Evolutionary conservation across 1,284 basidiomycete species (phyloP).

Genomic region (Irpex sp.): DNA sequence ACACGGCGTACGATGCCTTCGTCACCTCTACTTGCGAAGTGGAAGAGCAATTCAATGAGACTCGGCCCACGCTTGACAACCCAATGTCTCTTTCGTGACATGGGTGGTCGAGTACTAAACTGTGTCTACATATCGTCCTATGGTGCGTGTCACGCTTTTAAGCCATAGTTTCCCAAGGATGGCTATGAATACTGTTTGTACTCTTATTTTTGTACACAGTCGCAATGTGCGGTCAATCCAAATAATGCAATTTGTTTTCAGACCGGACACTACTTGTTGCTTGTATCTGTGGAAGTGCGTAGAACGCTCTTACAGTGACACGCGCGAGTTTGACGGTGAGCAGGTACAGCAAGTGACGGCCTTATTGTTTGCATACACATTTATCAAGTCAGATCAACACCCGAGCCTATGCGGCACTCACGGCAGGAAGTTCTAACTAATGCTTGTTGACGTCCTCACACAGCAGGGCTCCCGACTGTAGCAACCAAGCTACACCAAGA

Average conservation of each 20-base stretch:
- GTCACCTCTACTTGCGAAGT: constrained; percentile 13
- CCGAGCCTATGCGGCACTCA: too few relatives aligned
- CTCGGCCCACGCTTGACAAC: constrained; percentile 13
- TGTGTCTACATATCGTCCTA: constrained; percentile 4
- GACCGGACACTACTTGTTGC: too few relatives aligned
- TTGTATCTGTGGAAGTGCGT: too few relatives aligned
- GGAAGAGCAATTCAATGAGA: constrained; percentile 6
- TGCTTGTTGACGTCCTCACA: not conserved
- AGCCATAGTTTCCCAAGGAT: not conserved
- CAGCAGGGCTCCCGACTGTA: not conserved
- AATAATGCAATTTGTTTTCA: too few relatives aligned
- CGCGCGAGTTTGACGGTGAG: too few relatives aligned
- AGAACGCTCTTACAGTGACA: too few relatives aligned
- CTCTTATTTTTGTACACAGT: not conserved
- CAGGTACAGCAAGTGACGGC: too few relatives aligned
- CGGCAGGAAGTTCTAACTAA: too few relatives aligned
- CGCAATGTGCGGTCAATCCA: too few relatives aligned
- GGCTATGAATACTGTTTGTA: not conserved
- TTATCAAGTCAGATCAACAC: too few relatives aligned
- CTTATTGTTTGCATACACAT: too few relatives aligned
- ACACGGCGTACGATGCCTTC: constrained; percentile 12
- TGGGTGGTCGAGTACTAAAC: constrained; percentile 15
- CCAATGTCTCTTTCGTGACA: constrained; percentile 4
- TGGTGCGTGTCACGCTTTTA: not conserved
- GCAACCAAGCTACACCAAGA: not conserved